Percentiles rank a stretch among this genome's conserved stretches.
phyloP scores from a whole-genome alignment of 1,139 yeast genomes.

The Taphrina deformans region DNA sequence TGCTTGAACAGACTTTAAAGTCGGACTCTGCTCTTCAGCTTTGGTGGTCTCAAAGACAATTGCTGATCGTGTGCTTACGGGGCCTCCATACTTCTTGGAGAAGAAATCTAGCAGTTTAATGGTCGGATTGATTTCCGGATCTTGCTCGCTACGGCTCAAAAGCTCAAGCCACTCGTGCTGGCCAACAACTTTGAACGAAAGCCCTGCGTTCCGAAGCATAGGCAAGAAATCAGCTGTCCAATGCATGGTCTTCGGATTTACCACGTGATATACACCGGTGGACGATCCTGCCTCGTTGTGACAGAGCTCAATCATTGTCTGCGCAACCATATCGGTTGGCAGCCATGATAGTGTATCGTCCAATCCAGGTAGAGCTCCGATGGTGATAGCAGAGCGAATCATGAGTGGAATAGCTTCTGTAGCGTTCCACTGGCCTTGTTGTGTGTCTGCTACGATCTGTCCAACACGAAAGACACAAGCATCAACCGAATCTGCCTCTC shows the following conservation, averaged over 20 bases:
- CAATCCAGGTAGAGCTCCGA: neutral
- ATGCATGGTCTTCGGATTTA: neutral
- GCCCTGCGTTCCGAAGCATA: conserved; percentile 1
- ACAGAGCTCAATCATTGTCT: neutral
- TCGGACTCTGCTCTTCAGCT: neutral
- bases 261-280: neutral
- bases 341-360: neutral
- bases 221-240: neutral
- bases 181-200: neutral
- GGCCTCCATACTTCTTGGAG: neutral
- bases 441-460: conserved; percentile 2
- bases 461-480: neutral
- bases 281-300: neutral
- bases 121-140: neutral
- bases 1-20: neutral
- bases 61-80: neutral
- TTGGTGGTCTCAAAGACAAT: neutral
- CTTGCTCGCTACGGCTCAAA: neutral
- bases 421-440: conserved; percentile 5
- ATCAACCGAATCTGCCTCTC: neutral
- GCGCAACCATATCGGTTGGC: neutral
- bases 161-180: conserved; percentile 2
- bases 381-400: neutral
- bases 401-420: conserved; percentile 3
- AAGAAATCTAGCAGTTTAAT: neutral